Conservation (phyloP, 2,329 filamentous ascomycete genomes). For the Aspergillus calidoustus region DNA sequence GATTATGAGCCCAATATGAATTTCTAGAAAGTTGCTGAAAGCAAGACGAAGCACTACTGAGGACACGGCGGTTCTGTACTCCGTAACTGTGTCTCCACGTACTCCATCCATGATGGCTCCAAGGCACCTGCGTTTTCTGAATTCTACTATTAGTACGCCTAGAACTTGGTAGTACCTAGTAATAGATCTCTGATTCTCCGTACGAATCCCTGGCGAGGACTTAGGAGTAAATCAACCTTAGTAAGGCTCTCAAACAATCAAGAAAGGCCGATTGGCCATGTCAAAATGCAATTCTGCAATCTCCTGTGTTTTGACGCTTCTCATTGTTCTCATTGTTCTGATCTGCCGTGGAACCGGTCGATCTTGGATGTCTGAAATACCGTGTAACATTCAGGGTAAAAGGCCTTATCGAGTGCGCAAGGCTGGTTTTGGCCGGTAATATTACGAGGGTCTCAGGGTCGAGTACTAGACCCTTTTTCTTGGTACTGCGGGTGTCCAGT, state of each 20-base stretch:
- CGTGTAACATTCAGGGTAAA: not conserved
- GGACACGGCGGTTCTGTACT: no score
- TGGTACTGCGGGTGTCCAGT: not conserved
- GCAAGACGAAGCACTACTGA: no score
- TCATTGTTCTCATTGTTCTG: not conserved
- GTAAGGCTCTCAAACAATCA: not conserved
- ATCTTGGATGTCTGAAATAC: not conserved
- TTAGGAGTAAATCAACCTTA: not conserved
- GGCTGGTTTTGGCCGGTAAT: not conserved
- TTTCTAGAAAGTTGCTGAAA: no score
- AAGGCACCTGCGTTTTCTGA: not conserved
- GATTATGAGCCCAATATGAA: no score
- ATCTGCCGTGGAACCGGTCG: not conserved
- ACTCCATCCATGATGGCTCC: not conserved
- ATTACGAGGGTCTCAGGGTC: not conserved
- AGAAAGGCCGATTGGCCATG: not conserved
- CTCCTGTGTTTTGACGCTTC: not conserved
- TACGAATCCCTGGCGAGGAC: not conserved
- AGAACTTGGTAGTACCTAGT: no score
- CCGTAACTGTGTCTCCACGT: not conserved
- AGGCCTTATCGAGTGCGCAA: not conserved
- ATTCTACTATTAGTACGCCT: not conserved
- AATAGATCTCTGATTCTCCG: not conserved
- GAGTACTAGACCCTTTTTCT: not conserved
- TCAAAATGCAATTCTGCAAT: not conserved